Evolutionary conservation across 345 rosid genomes (phyloP).

Genomic region (Linum tenue): DNA sequence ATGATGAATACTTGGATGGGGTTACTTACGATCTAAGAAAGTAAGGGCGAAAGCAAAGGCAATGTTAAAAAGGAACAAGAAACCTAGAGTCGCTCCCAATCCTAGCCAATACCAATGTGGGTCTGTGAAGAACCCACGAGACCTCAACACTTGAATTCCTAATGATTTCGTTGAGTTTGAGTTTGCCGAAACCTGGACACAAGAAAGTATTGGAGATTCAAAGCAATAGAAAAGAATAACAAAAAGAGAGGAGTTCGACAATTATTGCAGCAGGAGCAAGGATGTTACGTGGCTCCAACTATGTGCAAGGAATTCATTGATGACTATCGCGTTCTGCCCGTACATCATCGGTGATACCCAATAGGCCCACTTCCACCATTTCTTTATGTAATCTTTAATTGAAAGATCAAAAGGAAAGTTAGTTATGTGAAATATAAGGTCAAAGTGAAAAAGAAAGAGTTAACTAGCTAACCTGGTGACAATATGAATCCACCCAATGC

Average conservation of each 20-base stretch:
- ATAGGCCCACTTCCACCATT: conserved; percentile 4
- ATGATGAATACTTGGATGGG: neutral
- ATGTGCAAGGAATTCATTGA: neutral
- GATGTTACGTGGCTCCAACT: neutral
- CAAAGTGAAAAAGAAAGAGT: neutral
- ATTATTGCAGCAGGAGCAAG: neutral
- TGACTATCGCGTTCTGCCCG: neutral
- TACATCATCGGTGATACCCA: conserved; percentile 3
- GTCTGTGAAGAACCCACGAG: conserved; percentile 2
- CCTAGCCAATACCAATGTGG: conserved; percentile 6
- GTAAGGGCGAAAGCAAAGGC: neutral
- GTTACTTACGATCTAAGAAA: neutral
- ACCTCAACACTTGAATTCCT: conserved; percentile 2
- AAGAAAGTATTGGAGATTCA: neutral
- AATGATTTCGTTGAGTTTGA: neutral
- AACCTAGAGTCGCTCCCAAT: neutral
- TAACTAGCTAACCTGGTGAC: neutral
- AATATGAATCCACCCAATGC: neutral
- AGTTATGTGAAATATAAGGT: neutral
- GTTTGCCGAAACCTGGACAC: neutral
- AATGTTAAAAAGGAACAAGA: neutral
- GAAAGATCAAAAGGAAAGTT: neutral
- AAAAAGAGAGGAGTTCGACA: no score
- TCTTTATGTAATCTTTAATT: neutral
- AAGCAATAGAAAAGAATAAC: neutral